Evolutionary conservation across 2,329 filamentous ascomycete species (phyloP), one percentile per base, ranked within the genome.

Genomic region (Talaromyces sp.): DNA sequence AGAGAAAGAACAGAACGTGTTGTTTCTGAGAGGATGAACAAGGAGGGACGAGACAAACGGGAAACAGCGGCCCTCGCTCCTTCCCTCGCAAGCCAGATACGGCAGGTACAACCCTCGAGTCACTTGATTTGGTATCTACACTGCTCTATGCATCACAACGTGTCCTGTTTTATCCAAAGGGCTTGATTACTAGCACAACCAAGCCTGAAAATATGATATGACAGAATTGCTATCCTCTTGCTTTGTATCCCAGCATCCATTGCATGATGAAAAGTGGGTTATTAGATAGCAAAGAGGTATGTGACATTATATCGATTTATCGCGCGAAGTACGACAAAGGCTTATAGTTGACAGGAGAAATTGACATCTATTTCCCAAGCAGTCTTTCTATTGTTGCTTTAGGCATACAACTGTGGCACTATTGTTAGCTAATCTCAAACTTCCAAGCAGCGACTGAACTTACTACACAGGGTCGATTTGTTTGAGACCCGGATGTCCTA

Each of bases 401-500:
- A 1, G 90, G 89, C 82, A 91, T 85, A 72, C 88, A 91, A 69
- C 80, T 83, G 35, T 25, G 22, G 22, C 11, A 21, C 35, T 45
- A 21, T 7, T 11, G 60, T 69, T 63, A 70, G 64, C 48, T 53
- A 61, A 55, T 61, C 25, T 25, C 17, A 21, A 19, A 21, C 11
- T 17, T 39, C 3, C 3, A 19, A 37, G 35, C n/a, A 6, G 25
- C 7, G 8, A 15, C 19, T 31, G 35, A n/a, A 74, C 80, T 78
- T 77, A 89, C 86, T 97, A 99, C 45, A 90, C 84, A 33, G 94
- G 89, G 72, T 99, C 89, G 54, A 99, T 87, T 60, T 88, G 85
- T 66, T 88, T 82, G 43, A 97, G 75, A 1, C 86, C 90, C 6
- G 88, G 84, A 67, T 89, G 89, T 10, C 85, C 85, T 28, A 97